Evolutionary conservation across 2,329 filamentous ascomycete genomes (phyloP), one percentile per base, ranked within the genome.

Genomic region (Aspergillus sp.): DNA sequence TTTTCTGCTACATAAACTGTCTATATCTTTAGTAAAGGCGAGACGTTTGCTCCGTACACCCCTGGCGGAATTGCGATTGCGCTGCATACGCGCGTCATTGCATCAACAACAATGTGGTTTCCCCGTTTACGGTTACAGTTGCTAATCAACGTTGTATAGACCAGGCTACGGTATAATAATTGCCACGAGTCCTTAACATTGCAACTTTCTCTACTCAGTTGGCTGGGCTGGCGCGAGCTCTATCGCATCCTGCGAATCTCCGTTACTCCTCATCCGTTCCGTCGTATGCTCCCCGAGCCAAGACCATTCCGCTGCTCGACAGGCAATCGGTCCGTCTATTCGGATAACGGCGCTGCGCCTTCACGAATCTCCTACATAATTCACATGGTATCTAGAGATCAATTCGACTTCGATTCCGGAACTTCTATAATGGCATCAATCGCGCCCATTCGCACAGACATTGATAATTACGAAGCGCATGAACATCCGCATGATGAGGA

Each of bases 401-500:
- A 3, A 4, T 10, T 30, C 25, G 25, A 30, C 25, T 30, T 33
- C 39, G 43, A 44, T 37, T 39, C 15, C 44, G 44, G 45, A 33
- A 41, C 30, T 37, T 19, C 19, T 12, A 50, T 39, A 39, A 67
- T 66, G 63, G 47, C 57, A 2, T 53, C 61, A 3, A 50, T 60
- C 41, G 52, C 56, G 44, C 55, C 54, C 33, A 52, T 57, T 48
- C 51, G 48, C 9, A 56, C 53, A 7, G 59, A 56, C 37, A 58
- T 56, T 44, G 56, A 57, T 45, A 54, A 56, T 43, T 7, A 39
- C 15, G 58, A 63, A 4, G 63, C 64, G 38, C 61, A 20, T 4
- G 25, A 65, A 15, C 54, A 53, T 46, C 60, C 61, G 37, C 52
- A 53, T 47, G 52, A 60, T 42, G 58, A 58, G 22, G 63, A 64